These are phyloP conservation scores for Corchorus olitorius DNA, from an alignment of 345 rosid genomes.

Conservation along the genomic window DNA sequence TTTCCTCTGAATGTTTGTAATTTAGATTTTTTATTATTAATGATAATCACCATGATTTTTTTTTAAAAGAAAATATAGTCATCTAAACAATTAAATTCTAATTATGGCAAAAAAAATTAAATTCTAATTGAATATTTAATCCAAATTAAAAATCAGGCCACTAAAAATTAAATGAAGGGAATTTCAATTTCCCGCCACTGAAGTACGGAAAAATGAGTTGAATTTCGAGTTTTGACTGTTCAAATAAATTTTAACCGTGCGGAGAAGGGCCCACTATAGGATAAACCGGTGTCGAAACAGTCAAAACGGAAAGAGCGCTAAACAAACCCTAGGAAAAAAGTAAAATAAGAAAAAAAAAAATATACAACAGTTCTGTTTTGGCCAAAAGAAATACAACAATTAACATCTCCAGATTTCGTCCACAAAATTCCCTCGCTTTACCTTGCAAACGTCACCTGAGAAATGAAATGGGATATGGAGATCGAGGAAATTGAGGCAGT, in stretches of 20 bases:
- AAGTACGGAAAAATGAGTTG: background rate
- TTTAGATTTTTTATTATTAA: no score
- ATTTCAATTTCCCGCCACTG: background rate
- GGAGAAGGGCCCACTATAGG: no score
- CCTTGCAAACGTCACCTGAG: conserved; percentile 17
- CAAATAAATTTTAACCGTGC: background rate
- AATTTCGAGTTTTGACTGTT: background rate
- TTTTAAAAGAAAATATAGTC: no score
- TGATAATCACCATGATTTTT: no score
- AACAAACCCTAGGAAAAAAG: conserved; percentile 27
- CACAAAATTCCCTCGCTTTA: background rate
- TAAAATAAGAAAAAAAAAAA: no score
- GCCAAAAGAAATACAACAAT: no score
- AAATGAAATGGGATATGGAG: conserved; percentile 89
- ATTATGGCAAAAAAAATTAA: no score
- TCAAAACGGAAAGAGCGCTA: conserved; percentile 9
- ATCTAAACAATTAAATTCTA: no score
- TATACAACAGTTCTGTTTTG: no score
- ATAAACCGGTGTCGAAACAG: background rate
- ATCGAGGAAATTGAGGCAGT: conserved; percentile 80
- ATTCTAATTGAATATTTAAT: no score
- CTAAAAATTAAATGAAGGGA: background rate
- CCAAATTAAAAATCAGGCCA: no score
- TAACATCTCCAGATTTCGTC: background rate
- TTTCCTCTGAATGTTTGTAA: no score